These are phyloP conservation scores for Dothideomycetidae sp. DNA, from an alignment of 2,329 filamentous ascomycete species.

Conservation along the genomic window DNA sequence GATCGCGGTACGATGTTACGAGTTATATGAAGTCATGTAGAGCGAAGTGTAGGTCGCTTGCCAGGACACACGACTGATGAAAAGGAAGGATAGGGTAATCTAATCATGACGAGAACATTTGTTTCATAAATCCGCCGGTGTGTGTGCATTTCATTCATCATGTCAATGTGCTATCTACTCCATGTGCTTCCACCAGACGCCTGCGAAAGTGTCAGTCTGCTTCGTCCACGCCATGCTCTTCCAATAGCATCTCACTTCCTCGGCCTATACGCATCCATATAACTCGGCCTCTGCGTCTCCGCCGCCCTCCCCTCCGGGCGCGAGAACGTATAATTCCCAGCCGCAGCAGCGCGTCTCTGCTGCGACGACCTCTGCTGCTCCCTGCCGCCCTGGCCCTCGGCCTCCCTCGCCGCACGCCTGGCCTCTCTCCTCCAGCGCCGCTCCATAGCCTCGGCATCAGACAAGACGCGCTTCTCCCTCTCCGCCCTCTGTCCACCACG, in stretches of 20 bases:
- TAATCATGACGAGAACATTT: too few relatives aligned
- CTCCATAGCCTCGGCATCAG: conserved; percentile 27
- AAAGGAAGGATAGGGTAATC: too few relatives aligned
- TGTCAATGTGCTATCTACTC: too few relatives aligned
- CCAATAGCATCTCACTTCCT: not conserved
- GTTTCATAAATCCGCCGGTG: too few relatives aligned
- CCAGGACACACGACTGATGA: too few relatives aligned
- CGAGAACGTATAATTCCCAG: conserved; percentile 4
- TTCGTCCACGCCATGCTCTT: too few relatives aligned
- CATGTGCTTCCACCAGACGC: too few relatives aligned
- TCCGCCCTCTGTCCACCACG: conserved; percentile 20
- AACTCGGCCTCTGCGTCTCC: conserved; percentile 4
- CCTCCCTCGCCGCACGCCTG: conserved; percentile 21
- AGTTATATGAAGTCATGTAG: too few relatives aligned
- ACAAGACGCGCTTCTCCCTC: conserved; percentile 23
- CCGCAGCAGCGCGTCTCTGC: conserved; percentile 4
- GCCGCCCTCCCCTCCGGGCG: not conserved
- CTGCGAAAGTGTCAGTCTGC: too few relatives aligned
- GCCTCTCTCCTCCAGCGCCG: conserved; percentile 26
- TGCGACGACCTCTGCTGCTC: conserved; percentile 4
- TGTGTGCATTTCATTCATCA: too few relatives aligned
- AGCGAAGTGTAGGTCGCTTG: too few relatives aligned
- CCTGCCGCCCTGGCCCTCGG: conserved; percentile 1
- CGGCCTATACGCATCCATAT: conserved; percentile 8
- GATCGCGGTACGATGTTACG: too few relatives aligned